A percentile compares a stretch with the other conserved stretches of the same genome.
Conservation (phyloP, 108 stramenopile genomes). For the Heterococcus sp. region DNA sequence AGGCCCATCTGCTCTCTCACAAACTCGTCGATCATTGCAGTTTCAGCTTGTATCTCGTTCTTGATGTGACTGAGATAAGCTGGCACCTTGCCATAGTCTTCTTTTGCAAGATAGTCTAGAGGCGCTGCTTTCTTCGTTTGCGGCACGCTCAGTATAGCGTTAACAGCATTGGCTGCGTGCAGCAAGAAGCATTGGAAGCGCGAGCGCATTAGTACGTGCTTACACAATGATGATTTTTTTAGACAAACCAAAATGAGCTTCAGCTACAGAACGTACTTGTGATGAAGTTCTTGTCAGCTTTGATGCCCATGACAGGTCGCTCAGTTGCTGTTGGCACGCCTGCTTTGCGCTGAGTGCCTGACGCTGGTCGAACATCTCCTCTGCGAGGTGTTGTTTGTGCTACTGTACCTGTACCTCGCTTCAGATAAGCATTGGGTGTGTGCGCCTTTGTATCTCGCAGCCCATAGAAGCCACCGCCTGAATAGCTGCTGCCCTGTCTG, state of each 20-base stretch:
- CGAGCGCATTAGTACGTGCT: too few species aligned
- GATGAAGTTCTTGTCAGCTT: slow-evolving; percentile 67
- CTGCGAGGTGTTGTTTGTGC: too few species aligned
- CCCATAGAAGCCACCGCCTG: neutral
- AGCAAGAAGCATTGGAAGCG: too few species aligned
- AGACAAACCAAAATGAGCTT: slow-evolving; percentile 72
- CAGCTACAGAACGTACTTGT: too few species aligned
- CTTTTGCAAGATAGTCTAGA: slow-evolving; percentile 61
- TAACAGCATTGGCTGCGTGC: slow-evolving; percentile 71
- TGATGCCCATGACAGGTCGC: slow-evolving; percentile 49
- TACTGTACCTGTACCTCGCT: too few species aligned
- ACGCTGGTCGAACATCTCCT: too few species aligned
- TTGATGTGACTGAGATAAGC: slow-evolving; percentile 67
- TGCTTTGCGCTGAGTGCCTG: slow-evolving; percentile 17
- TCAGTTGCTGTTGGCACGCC: slow-evolving; percentile 16
- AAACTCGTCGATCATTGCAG: slow-evolving; percentile 68
- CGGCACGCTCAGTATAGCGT: slow-evolving; percentile 63
- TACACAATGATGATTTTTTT: too few species aligned
- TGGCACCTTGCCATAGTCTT: slow-evolving; percentile 76
- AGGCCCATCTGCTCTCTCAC: slow-evolving; percentile 66
- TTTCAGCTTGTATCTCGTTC: slow-evolving; percentile 65
- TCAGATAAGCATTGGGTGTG: too few species aligned
- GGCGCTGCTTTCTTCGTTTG: slow-evolving; percentile 17
- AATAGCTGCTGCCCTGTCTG: too few species aligned
- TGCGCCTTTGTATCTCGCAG: too few species aligned